Percentiles rank a stretch among this genome's conserved stretches.
Conservation (phyloP, 768 basidiomycete species). For the Phanerodontia chrysosporium region DNA sequence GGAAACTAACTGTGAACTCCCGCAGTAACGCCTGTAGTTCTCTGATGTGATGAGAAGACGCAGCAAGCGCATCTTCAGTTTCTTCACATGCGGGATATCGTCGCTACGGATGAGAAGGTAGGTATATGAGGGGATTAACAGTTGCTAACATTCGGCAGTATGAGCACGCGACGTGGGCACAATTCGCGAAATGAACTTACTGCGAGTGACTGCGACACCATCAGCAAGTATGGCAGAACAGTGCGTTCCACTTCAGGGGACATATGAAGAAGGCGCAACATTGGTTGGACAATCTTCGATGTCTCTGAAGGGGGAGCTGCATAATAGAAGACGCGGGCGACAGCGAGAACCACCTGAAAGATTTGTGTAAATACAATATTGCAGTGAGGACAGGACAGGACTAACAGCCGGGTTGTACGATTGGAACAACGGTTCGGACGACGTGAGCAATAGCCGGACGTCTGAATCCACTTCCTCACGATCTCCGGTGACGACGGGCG, state of each 20-base stretch:
- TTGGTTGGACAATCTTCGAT: slow-evolving; percentile 58
- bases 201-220: slow-evolving; percentile 60
- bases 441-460: slow-evolving; percentile 66
- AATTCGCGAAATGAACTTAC: slow-evolving; percentile 33
- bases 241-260: slow-evolving; percentile 76
- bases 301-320: slow-evolving; percentile 54
- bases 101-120: slow-evolving; percentile 67
- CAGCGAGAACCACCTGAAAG: slow-evolving; percentile 74
- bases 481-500: slow-evolving; percentile 41
- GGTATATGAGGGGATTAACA: slow-evolving; percentile 59
- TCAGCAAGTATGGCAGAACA: slow-evolving; percentile 64
- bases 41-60: slow-evolving; percentile 59
- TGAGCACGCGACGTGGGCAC: not conserved
- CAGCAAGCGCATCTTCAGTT: slow-evolving; percentile 71
- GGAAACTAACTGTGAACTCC: slow-evolving; percentile 80
- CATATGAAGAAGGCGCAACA: slow-evolving; percentile 65
- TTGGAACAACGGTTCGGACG: slow-evolving; percentile 74
- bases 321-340: slow-evolving; percentile 70
- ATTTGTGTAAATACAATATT: not conserved
- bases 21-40: slow-evolving; percentile 68
- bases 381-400: slow-evolving; percentile 4
- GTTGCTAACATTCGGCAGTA: slow-evolving; percentile 36
- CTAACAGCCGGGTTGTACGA: slow-evolving; percentile 85
- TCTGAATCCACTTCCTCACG: slow-evolving; percentile 72
- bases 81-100: slow-evolving; percentile 65